phyloP scores from a whole-genome alignment of 2,329 filamentous ascomycete genomes.

The Nemania abortiva region DNA sequence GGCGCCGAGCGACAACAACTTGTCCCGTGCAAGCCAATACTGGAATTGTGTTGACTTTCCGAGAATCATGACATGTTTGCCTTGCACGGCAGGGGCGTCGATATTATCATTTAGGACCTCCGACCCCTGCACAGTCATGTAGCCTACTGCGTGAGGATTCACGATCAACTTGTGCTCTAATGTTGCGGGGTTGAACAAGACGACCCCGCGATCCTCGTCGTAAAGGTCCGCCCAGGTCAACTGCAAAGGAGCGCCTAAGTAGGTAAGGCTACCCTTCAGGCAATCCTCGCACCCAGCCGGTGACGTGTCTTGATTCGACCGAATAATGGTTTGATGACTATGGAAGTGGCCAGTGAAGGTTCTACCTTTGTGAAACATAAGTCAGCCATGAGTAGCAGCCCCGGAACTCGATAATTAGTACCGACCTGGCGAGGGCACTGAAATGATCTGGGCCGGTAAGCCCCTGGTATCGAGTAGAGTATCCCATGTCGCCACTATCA shows the following conservation, averaged over 20 bases:
- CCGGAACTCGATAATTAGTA: slow-evolving; percentile 1
- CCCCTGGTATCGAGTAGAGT: slow-evolving; percentile 45
- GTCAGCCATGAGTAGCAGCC: slow-evolving; percentile 15
- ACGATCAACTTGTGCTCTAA: slow-evolving; percentile 47
- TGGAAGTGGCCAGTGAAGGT: slow-evolving; percentile 54
- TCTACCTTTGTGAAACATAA: slow-evolving; percentile 24
- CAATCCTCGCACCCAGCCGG: slow-evolving; percentile 11
- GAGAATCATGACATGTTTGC: slow-evolving; percentile 51
- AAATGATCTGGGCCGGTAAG: slow-evolving; percentile 47
- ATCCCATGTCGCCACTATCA: slow-evolving; percentile 26
- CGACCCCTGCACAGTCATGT: slow-evolving; percentile 41
- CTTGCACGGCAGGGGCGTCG: slow-evolving; percentile 37
- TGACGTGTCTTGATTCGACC: slow-evolving; percentile 27
- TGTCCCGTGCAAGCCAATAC: slow-evolving; percentile 48
- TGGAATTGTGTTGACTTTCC: slow-evolving; percentile 46
- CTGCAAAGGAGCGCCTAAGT: slow-evolving; percentile 51
- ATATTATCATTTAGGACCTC: slow-evolving; percentile 43
- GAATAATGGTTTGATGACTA: slow-evolving; percentile 50
- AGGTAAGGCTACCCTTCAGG: slow-evolving; percentile 48
- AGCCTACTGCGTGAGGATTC: slow-evolving; percentile 49
- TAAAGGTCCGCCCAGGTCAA: slow-evolving; percentile 51
- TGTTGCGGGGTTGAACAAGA: slow-evolving; percentile 50
- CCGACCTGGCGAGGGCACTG: slow-evolving; percentile 44
- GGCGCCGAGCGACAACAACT: slow-evolving; percentile 47
- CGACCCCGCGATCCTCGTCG: slow-evolving; percentile 48